These are phyloP conservation scores for Elsinoe ampelina DNA, from an alignment of 2,329 filamentous ascomycete species.

Conservation along the genomic window DNA sequence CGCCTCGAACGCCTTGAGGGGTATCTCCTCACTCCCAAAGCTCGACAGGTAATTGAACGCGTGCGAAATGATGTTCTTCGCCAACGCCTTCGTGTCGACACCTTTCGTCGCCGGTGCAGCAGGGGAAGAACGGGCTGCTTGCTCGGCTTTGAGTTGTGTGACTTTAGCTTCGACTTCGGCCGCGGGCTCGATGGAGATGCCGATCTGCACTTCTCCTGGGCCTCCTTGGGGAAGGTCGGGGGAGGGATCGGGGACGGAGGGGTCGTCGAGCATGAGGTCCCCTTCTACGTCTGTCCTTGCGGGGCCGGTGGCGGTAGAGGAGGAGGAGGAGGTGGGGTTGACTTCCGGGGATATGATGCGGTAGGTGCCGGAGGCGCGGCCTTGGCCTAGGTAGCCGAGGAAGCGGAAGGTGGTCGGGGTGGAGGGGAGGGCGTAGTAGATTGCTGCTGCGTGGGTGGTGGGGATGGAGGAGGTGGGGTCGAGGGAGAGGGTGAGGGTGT, in stretches of 20 bases:
- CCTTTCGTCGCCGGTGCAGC: slow-evolving; percentile 29
- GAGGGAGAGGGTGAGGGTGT: slow-evolving; percentile 79
- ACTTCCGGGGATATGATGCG: slow-evolving; percentile 48
- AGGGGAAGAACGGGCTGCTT: slow-evolving; percentile 18
- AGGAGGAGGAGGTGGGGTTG: slow-evolving; percentile 30
- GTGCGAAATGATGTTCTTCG: slow-evolving; percentile 90
- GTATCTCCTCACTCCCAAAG: slow-evolving; percentile 82
- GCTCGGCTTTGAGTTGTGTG: slow-evolving; percentile 43
- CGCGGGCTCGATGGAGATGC: slow-evolving; percentile 71
- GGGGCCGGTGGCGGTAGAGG: no score
- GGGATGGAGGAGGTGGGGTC: slow-evolving; percentile 70
- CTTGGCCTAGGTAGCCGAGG: slow-evolving; percentile 77
- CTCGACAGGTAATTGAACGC: slow-evolving; percentile 93
- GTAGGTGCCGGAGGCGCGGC: slow-evolving; percentile 89
- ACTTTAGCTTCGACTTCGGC: slow-evolving; percentile 62
- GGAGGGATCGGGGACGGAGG: slow-evolving; percentile 14
- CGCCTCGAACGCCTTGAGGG: slow-evolving; percentile 88
- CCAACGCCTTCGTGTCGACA: slow-evolving; percentile 65
- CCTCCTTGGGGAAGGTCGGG: slow-evolving; percentile 17
- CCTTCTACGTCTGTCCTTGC: slow-evolving; percentile 39
- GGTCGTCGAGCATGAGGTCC: slow-evolving; percentile 39
- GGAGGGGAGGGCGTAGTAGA: slow-evolving; percentile 70
- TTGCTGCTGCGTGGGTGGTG: slow-evolving; percentile 68
- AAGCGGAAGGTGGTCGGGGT: slow-evolving; percentile 58
- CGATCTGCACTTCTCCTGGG: slow-evolving; percentile 56